Evolutionary conservation across 2,329 filamentous ascomycete species (phyloP).

Genomic region (Xylaria sp.): DNA sequence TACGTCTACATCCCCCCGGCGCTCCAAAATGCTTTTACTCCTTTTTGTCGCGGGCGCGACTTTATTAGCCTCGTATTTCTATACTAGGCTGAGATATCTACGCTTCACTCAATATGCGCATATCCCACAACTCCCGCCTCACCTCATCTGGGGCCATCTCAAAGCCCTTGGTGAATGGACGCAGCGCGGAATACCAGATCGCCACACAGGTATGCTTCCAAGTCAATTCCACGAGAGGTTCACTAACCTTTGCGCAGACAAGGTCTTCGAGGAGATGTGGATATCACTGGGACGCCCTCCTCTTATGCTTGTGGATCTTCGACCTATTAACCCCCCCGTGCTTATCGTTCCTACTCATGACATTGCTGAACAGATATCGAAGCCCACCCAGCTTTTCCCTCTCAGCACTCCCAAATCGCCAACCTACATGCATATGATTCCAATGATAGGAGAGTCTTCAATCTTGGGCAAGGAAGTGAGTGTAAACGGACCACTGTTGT

Average conservation of each 20-base stretch:
- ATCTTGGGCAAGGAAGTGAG: constrained; percentile 37
- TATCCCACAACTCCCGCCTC: constrained; percentile 34
- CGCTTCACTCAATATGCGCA: constrained; percentile 36
- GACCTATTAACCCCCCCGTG: constrained; percentile 37
- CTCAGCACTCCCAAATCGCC: constrained; percentile 36
- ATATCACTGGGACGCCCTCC: constrained; percentile 35
- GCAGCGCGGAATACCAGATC: constrained; percentile 32
- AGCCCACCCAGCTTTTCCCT: constrained; percentile 36
- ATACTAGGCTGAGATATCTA: constrained; percentile 31
- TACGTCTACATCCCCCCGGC: too few relatives aligned
- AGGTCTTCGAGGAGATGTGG: constrained; percentile 41
- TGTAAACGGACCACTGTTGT: background rate
- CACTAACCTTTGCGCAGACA: constrained; percentile 27
- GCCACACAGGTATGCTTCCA: constrained; percentile 32
- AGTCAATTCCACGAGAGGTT: background rate
- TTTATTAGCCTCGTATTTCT: constrained; percentile 31
- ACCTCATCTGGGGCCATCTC: constrained; percentile 36
- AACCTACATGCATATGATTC: constrained; percentile 36
- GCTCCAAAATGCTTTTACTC: constrained; percentile 33
- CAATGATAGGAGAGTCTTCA: constrained; percentile 34
- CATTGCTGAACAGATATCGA: constrained; percentile 40
- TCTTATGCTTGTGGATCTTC: constrained; percentile 40
- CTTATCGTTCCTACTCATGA: constrained; percentile 35
- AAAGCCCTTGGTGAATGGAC: constrained; percentile 51
- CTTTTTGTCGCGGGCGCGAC: constrained; percentile 24